Percentiles rank a stretch among this genome's conserved stretches.
Evolutionary conservation across 1,139 yeast genomes (phyloP).

Genomic region (Blastobotrys elegans): DNA sequence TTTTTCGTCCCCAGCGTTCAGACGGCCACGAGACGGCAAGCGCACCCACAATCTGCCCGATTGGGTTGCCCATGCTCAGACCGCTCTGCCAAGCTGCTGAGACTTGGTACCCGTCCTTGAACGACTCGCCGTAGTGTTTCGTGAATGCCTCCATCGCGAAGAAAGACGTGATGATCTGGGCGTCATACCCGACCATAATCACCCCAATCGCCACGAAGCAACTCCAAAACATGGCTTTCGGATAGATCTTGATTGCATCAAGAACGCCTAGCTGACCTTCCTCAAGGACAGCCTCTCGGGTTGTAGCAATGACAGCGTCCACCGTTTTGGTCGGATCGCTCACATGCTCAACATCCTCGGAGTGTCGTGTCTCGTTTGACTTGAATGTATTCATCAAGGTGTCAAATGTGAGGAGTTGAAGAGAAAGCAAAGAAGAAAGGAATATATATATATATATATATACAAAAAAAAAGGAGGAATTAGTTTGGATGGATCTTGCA

Average conservation of each 20-base stretch:
- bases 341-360: background rate
- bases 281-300: conserved; percentile 21
- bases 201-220: conserved; percentile 40
- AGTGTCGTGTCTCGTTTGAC: too few species aligned
- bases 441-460: too few species aligned
- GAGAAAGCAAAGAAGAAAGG: too few species aligned
- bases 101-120: conserved; percentile 34
- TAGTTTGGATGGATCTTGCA: too few species aligned
- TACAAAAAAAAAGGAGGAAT: too few species aligned
- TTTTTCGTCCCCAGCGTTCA: conserved; percentile 46
- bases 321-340: conserved; percentile 17
- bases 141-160: conserved; percentile 42
- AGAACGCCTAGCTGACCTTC: conserved; percentile 21
- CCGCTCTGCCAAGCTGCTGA: conserved; percentile 35
- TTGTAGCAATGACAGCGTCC: conserved; percentile 21
- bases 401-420: too few species aligned
- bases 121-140: conserved; percentile 37
- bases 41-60: conserved; percentile 26
- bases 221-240: conserved; percentile 45
- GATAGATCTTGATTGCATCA: conserved; percentile 27
- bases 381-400: too few species aligned
- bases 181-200: conserved; percentile 49
- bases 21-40: conserved; percentile 27
- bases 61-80: conserved; percentile 26
- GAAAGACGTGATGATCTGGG: conserved; percentile 38